Percentiles rank a stretch among this genome's conserved stretches.
These are phyloP conservation scores for Rhodotorula kratochvilovae DNA, from an alignment of 768 basidiomycete genomes.

Conservation along the genomic window DNA sequence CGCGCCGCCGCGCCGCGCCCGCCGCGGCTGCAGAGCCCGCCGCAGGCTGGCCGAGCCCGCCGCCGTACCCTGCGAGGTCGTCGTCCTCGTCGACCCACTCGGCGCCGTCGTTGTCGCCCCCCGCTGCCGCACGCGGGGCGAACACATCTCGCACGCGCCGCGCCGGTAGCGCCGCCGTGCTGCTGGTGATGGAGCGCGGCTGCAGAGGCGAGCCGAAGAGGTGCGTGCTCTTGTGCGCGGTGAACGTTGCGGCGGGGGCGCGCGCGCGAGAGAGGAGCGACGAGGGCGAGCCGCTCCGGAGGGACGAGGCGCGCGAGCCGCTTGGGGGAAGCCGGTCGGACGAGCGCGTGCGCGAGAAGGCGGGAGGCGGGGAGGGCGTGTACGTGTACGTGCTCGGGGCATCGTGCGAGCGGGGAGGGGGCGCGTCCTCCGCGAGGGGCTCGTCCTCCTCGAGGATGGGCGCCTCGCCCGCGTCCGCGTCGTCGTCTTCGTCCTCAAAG, in stretches of 20 bases:
- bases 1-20: not conserved
- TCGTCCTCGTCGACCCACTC: slow-evolving; percentile 38
- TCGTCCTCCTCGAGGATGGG: not conserved
- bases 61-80: slow-evolving; percentile 31
- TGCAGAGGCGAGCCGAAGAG: slow-evolving; percentile 41
- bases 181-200: slow-evolving; percentile 23
- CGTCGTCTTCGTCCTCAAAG: slow-evolving; percentile 16
- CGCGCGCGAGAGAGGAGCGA: not conserved
- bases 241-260: slow-evolving; percentile 30
- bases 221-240: slow-evolving; percentile 41
- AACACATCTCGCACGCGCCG: slow-evolving; percentile 37
- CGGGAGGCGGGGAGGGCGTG: not conserved
- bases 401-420: not conserved
- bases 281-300: slow-evolving; percentile 13
- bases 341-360: not conserved
- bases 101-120: not conserved
- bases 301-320: not conserved
- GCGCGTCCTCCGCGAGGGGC: not conserved
- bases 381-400: too few species aligned
- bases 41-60: slow-evolving; percentile 37
- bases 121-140: not conserved
- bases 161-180: not conserved
- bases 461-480: not conserved
- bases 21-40: not conserved
- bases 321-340: not conserved